Base-by-base conservation (phyloP, 1,284 basidiomycete species). In the Singerocomus rubriflavus region DNA sequence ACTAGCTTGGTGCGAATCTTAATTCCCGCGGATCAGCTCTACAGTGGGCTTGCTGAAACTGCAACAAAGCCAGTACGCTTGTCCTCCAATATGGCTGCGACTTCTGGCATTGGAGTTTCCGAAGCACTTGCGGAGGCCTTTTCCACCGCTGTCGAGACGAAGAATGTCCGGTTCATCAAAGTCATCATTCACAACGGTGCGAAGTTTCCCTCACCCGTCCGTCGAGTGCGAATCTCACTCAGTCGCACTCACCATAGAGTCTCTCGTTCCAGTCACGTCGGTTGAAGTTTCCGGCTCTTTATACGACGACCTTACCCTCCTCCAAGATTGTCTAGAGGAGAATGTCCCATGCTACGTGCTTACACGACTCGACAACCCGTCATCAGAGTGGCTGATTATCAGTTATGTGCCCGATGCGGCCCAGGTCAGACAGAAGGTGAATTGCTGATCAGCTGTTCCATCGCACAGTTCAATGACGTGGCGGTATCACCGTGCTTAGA, bases 351-450 rank as follows among this genome's bases (percentile, higher is more conserved):
- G 87, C n/a, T 91, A 89, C 65, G 66, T 92, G 33, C 80, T 92
- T 16, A 79, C 77, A 8, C 79, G 81, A 50, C 64, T 83, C 27
- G 85, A 88, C 58, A 72, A 75, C 30, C 76, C 82, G 1, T 70
- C 77, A 0, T 63, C 76, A 0, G 79, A 84, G 54, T 92, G 88
- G 88, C 69, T 89, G 29, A 75, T 77, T 3, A 78, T 91, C 52
- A 82, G 73, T 61, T 91, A 89, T 60, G 86, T 91, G 9, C 88
- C 88, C 2, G 88, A 91, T 52, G 66, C 74, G 26, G 87, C 88
- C 29, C 83, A 78, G 68, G 78, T 91, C 49, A 75, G 85, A 65
- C 83, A 89, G 69, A 91, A 91, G 80, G 89, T 84, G 58, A 48
- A 4, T 65, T 51, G 14, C 27, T 40, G 5, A 21, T 45, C 34